A percentile compares a stretch with the other conserved stretches of the same genome.
These are phyloP conservation scores for Botrytis elliptica DNA, from an alignment of 2,329 filamentous ascomycete species.

Conservation along the genomic window DNA sequence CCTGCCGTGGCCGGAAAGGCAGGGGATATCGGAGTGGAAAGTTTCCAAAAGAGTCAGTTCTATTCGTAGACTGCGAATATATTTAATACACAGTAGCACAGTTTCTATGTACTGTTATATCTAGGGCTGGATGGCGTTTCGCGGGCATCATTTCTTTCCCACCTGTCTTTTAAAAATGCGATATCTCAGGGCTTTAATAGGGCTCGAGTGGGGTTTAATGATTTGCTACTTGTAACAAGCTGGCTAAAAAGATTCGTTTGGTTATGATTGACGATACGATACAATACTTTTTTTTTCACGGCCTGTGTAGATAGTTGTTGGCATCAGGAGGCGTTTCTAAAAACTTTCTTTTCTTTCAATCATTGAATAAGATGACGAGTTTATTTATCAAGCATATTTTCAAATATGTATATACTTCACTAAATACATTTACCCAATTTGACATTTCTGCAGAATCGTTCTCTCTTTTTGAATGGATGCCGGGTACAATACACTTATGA, in stretches of 20 bases:
- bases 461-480: background rate
- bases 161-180: background rate
- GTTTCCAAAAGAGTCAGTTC: constrained; percentile 69
- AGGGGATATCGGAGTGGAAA: constrained; percentile 64
- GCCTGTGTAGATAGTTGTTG: background rate
- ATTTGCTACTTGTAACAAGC: background rate
- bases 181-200: background rate
- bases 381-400: background rate
- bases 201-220: constrained; percentile 1
- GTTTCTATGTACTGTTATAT: background rate
- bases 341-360: background rate
- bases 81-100: background rate
- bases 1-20: constrained; percentile 57
- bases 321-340: background rate
- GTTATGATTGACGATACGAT: constrained; percentile 5
- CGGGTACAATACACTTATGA: background rate
- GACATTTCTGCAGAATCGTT: background rate
- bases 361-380: background rate
- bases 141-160: background rate
- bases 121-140: constrained; percentile 7
- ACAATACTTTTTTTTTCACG: background rate
- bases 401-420: background rate
- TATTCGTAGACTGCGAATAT: constrained; percentile 50
- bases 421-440: background rate
- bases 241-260: background rate